phyloP scores from a whole-genome alignment of 768 basidiomycete genomes.

The Pleurotus sapidus region DNA sequence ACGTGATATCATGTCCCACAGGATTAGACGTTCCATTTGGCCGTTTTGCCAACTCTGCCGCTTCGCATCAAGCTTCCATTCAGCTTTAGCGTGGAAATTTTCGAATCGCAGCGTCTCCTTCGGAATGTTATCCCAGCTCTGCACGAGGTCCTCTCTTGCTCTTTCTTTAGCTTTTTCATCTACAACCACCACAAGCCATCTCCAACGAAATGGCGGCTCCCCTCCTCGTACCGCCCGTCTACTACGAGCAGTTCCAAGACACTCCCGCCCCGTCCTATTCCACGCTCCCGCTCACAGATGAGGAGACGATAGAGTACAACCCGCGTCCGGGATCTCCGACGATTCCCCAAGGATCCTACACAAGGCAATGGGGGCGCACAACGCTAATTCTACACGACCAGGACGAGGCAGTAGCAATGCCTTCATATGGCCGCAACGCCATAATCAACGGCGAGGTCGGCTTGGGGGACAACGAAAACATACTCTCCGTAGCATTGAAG shows the following conservation, averaged over 20 bases:
- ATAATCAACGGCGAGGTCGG: conserved; percentile 33
- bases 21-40: conserved; percentile 7
- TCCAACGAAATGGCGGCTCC: background rate
- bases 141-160: background rate
- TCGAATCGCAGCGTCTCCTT: conserved; percentile 7
- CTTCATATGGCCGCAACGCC: conserved; percentile 33
- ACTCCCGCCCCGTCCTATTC: conserved; percentile 28
- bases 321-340: conserved; percentile 25
- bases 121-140: conserved; percentile 6
- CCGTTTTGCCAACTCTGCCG: background rate
- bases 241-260: conserved; percentile 11
- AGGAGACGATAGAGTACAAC: conserved; percentile 35
- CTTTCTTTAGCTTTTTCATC: conserved; percentile 2
- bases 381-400: conserved; percentile 37
- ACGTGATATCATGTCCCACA: background rate
- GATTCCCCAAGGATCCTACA: conserved; percentile 21
- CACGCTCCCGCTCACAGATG: conserved; percentile 26
- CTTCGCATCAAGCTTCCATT: conserved; percentile 7
- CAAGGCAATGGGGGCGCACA: conserved; percentile 29
- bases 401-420: conserved; percentile 24
- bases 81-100: conserved; percentile 9
- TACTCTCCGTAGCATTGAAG: conserved; percentile 33
- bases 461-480: conserved; percentile 23
- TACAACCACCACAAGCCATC: no score
- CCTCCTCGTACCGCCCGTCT: conserved; percentile 14